Conservation (phyloP, 441 rosid species). For the Euphorbia schlechtendalii region DNA sequence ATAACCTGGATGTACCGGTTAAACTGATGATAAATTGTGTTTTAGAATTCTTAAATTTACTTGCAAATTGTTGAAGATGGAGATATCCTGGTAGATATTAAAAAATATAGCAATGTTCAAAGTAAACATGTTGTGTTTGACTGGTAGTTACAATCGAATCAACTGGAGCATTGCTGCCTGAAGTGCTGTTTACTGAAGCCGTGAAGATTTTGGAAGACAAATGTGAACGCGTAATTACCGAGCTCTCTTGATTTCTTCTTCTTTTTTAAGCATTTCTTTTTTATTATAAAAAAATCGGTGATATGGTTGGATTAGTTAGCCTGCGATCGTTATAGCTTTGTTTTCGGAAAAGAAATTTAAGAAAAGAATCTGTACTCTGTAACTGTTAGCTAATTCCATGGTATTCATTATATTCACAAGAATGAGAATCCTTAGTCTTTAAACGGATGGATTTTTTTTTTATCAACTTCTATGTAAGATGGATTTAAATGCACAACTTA, state of each 20-base stretch:
- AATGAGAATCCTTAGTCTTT: neutral
- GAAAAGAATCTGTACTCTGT: neutral
- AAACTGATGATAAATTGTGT: neutral
- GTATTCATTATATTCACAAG: neutral
- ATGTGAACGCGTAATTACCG: conserved; percentile 63
- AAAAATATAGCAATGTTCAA: too few relatives aligned
- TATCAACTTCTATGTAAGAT: too few relatives aligned
- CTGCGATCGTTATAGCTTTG: too few relatives aligned
- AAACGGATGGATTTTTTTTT: neutral
- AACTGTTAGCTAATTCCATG: neutral
- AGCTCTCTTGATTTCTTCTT: conserved; percentile 47
- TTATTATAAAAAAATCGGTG: neutral
- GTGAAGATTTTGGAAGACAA: conserved; percentile 89
- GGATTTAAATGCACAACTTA: too few relatives aligned
- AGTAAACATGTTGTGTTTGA: too few relatives aligned
- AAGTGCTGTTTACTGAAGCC: conserved; percentile 79
- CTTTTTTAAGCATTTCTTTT: neutral
- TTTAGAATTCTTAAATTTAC: too few relatives aligned
- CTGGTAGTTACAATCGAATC: conserved; percentile 78
- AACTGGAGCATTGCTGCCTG: conserved; percentile 78
- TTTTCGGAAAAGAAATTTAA: neutral
- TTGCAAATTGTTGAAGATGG: too few relatives aligned
- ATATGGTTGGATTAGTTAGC: neutral
- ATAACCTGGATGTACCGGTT: neutral
- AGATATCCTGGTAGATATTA: neutral